A percentile compares a stretch with the other conserved stretches of the same genome.
Evolutionary conservation across 176 grass and related monocot species (phyloP).

Genomic region (Canna indica): DNA sequence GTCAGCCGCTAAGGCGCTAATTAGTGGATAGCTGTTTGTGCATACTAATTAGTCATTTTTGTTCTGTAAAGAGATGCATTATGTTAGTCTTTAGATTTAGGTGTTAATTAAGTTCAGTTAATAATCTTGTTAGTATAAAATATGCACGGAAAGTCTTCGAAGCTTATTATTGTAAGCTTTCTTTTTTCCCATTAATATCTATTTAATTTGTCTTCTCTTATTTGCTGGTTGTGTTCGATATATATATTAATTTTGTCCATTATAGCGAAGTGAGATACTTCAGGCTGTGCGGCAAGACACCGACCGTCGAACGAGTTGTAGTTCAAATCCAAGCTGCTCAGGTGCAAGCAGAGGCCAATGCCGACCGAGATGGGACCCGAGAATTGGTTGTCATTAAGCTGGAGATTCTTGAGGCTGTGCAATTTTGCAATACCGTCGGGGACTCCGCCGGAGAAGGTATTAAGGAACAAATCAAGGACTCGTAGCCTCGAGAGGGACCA

Average conservation of each 20-base stretch:
- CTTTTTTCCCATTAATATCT: no score
- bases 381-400: slow-evolving; percentile 52
- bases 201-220: no score
- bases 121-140: no score
- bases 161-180: slow-evolving; percentile 39
- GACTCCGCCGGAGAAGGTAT: slow-evolving; percentile 46
- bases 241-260: no score
- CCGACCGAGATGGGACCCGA: slow-evolving; percentile 37
- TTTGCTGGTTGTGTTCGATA: no score
- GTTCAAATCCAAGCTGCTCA: slow-evolving; percentile 46
- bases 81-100: no score
- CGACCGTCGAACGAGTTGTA: slow-evolving; percentile 58
- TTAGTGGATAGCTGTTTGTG: no score
- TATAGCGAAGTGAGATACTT: slow-evolving; percentile 41
- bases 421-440: slow-evolving; percentile 32
- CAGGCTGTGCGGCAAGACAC: slow-evolving; percentile 39
- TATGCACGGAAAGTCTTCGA: slow-evolving; percentile 41
- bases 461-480: slow-evolving; percentile 47
- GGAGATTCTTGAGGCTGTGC: slow-evolving; percentile 58
- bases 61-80: no score
- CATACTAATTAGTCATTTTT: no score
- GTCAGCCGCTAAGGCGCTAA: no score
- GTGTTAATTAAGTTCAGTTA: no score
- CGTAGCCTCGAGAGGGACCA: slow-evolving; percentile 50
- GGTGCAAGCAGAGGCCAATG: slow-evolving; percentile 57